phyloP scores from a whole-genome alignment of 192 early-diverging fungal genomes.

The Mortierella alpina region DNA sequence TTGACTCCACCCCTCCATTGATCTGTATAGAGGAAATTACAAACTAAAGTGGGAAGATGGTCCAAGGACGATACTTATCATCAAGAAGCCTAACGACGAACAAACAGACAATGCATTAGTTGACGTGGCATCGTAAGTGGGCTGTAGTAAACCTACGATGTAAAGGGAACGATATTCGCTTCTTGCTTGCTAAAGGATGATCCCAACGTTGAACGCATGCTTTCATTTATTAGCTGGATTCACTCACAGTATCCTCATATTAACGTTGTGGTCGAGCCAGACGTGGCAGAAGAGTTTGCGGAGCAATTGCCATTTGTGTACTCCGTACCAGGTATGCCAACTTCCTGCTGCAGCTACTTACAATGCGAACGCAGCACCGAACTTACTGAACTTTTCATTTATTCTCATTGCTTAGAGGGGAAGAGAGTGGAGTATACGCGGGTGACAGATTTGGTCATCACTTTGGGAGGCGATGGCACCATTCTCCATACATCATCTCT shows the following conservation, averaged over 20 bases:
- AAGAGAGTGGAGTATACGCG: slow-evolving; percentile 71
- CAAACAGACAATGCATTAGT: slow-evolving; percentile 74
- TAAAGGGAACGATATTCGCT: neutral
- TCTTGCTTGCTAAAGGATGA: neutral
- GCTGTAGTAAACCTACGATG: neutral
- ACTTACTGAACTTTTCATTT: neutral
- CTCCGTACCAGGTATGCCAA: slow-evolving; percentile 60
- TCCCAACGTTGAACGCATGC: neutral
- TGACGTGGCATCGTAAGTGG: slow-evolving; percentile 66
- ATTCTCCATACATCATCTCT: slow-evolving; percentile 88
- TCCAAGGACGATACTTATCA: slow-evolving; percentile 80
- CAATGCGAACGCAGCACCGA: neutral
- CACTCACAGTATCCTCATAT: slow-evolving; percentile 68
- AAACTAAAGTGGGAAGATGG: slow-evolving; percentile 66
- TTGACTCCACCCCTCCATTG: neutral
- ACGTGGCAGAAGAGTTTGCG: slow-evolving; percentile 67
- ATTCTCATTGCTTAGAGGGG: slow-evolving; percentile 14
- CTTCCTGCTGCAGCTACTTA: too few species aligned
- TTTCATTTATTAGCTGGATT: slow-evolving; percentile 67
- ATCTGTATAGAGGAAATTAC: slow-evolving; percentile 57
- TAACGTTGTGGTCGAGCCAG: slow-evolving; percentile 78
- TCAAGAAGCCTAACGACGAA: slow-evolving; percentile 83
- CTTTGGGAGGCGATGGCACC: slow-evolving; percentile 94
- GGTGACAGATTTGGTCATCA: slow-evolving; percentile 86
- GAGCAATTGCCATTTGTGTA: slow-evolving; percentile 64